These are phyloP conservation scores for Beauveria sp. DNA, from an alignment of 2,329 filamentous ascomycete genomes.

Conservation along the genomic window DNA sequence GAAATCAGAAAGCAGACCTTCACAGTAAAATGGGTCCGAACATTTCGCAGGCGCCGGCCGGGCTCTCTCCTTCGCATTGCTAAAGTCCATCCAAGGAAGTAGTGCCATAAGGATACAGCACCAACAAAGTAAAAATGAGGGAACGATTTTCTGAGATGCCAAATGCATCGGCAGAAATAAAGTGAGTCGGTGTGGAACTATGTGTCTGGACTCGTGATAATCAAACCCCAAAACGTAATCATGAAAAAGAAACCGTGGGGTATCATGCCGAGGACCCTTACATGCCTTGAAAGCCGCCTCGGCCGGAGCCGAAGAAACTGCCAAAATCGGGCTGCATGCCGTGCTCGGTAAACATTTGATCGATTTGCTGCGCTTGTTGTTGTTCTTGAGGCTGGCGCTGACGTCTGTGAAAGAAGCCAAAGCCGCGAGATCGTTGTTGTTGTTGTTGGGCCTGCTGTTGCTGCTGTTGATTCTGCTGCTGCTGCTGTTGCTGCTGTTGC, in stretches of 20 bases:
- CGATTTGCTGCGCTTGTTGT: slow-evolving; percentile 33
- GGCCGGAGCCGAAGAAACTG: slow-evolving; percentile 37
- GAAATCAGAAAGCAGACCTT: not conserved
- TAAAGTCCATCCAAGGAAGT: too few relatives aligned
- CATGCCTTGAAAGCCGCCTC: slow-evolving; percentile 36
- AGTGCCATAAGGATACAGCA: too few relatives aligned
- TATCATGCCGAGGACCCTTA: slow-evolving; percentile 31
- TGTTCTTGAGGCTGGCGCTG: slow-evolving; percentile 16
- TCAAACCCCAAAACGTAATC: not conserved
- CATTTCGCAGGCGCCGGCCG: too few relatives aligned
- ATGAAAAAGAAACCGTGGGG: slow-evolving; percentile 22
- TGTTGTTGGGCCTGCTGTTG: slow-evolving; percentile 21
- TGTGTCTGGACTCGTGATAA: not conserved
- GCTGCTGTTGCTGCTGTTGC: slow-evolving; percentile 17
- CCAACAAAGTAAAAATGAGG: too few relatives aligned
- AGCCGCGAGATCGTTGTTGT: slow-evolving; percentile 26
- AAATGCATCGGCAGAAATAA: not conserved
- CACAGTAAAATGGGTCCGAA: too few relatives aligned
- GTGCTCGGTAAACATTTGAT: slow-evolving; percentile 42
- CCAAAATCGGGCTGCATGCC: slow-evolving; percentile 39
- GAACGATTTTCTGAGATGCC: too few relatives aligned
- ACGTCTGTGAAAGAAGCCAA: slow-evolving; percentile 19
- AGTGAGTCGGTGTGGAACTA: too few relatives aligned
- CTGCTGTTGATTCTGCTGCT: slow-evolving; percentile 26
- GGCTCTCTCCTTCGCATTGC: too few relatives aligned